phyloP scores from a whole-genome alignment of 2,329 filamentous ascomycete genomes.

The Beauveria varroae region DNA sequence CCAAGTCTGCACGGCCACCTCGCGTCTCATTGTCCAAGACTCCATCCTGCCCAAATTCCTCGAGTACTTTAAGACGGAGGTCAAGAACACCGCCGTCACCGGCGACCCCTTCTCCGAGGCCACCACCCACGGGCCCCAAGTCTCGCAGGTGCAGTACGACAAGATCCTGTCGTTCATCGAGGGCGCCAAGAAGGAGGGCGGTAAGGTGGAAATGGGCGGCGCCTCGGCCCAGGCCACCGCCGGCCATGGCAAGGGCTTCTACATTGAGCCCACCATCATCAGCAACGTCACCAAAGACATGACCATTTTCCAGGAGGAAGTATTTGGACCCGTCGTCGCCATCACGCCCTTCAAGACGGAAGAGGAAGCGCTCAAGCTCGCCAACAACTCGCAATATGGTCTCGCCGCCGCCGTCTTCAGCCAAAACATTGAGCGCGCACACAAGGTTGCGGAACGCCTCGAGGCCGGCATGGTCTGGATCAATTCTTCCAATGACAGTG shows the following conservation, averaged over 20 bases:
- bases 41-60: slow-evolving; percentile 56
- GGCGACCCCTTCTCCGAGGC: slow-evolving; percentile 63
- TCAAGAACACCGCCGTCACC: slow-evolving; percentile 53
- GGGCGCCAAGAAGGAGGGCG: slow-evolving; percentile 61
- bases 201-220: slow-evolving; percentile 57
- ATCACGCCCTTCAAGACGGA: slow-evolving; percentile 35
- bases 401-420: slow-evolving; percentile 57
- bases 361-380: slow-evolving; percentile 33
- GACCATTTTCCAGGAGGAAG: slow-evolving; percentile 38
- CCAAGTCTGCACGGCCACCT: slow-evolving; percentile 59
- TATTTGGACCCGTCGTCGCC: slow-evolving; percentile 38
- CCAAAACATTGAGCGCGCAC: slow-evolving; percentile 43
- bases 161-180: slow-evolving; percentile 64
- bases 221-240: slow-evolving; percentile 32
- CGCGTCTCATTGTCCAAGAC: slow-evolving; percentile 57
- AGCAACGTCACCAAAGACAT: slow-evolving; percentile 33
- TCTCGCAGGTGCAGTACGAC: slow-evolving; percentile 64
- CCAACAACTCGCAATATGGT: slow-evolving; percentile 51
- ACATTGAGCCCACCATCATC: slow-evolving; percentile 39
- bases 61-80: slow-evolving; percentile 49
- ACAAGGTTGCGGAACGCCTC: slow-evolving; percentile 45
- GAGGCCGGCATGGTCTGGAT: slow-evolving; percentile 53
- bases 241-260: slow-evolving; percentile 35
- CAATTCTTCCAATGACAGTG: slow-evolving; percentile 39
- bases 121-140: slow-evolving; percentile 69